Evolutionary conservation across 208 protist genomes (phyloP).

Genomic region (Balamuthia mandrillaris): DNA sequence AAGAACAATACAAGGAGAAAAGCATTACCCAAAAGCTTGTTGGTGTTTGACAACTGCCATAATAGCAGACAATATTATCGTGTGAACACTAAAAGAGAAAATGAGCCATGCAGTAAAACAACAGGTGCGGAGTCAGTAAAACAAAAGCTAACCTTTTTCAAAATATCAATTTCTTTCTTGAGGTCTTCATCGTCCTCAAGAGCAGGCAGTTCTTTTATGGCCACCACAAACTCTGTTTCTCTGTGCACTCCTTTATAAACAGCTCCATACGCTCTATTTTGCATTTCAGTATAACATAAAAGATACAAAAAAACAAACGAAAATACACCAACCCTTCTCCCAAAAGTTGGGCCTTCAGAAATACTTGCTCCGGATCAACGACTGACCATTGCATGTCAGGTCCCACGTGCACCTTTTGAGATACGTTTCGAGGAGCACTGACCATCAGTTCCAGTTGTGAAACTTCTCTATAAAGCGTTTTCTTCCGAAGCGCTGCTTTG

Average conservation of each 20-base stretch:
- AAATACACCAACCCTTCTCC: too few species aligned
- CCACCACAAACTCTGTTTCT: neutral
- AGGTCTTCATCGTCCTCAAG: conserved; percentile 67
- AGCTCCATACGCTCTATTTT: neutral
- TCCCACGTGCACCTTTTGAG: neutral
- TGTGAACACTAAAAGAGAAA: neutral
- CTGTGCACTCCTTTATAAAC: neutral
- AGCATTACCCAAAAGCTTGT: neutral
- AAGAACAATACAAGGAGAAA: neutral
- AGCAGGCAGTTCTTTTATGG: neutral
- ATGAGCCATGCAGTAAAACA: neutral
- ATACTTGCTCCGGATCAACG: neutral
- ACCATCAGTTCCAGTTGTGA: neutral
- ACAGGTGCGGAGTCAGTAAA: neutral
- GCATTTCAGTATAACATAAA: too few species aligned
- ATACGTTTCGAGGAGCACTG: neutral
- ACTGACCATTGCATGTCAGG: conserved; percentile 1
- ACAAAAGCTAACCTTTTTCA: conserved; percentile 62
- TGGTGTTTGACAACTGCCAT: neutral
- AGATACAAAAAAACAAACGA: too few species aligned
- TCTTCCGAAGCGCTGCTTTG: too few species aligned
- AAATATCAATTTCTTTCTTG: conserved; percentile 68
- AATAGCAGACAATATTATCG: conserved; percentile 9
- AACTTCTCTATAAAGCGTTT: neutral
- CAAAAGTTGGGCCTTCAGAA: neutral